Percentiles rank a stretch among this genome's conserved stretches.
Conservation (phyloP, 78 protist species). For the Dictyostelium brefeldianum region DNA sequence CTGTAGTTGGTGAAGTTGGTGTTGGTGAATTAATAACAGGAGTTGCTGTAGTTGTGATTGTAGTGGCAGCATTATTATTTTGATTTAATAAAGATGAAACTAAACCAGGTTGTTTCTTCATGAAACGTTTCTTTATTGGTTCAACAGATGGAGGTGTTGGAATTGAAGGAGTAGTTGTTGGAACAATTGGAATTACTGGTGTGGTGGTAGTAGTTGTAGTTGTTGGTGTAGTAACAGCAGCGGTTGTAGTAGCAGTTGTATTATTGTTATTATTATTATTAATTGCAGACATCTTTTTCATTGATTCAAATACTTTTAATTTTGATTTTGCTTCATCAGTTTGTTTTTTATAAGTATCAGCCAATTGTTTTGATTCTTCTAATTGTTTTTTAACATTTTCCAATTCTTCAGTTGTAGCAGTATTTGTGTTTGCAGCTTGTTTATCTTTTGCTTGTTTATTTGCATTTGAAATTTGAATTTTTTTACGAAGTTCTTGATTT, state of each 20-base stretch:
- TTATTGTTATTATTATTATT: neutral
- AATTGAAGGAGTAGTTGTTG: neutral
- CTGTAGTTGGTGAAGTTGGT: neutral
- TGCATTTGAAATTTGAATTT: neutral
- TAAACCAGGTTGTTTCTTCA: too few relatives aligned
- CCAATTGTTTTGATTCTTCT: constrained; percentile 9
- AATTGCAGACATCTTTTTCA: neutral
- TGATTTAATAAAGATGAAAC: neutral
- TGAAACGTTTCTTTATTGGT: neutral
- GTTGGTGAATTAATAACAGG: too few relatives aligned
- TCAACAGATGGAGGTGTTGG: neutral
- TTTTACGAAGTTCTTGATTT: constrained; percentile 2
- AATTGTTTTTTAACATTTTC: neutral
- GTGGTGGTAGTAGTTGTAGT: constrained; percentile 13
- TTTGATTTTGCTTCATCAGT: constrained; percentile 23
- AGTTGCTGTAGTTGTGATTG: neutral
- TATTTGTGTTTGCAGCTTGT: neutral
- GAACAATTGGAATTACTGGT: neutral
- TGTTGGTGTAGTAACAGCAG: neutral
- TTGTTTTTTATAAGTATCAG: constrained; percentile 36
- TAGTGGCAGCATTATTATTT: neutral
- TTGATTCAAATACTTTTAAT: constrained; percentile 29
- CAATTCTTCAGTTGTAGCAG: neutral
- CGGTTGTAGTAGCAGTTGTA: constrained; percentile 1
- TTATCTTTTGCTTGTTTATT: constrained; percentile 12